These are phyloP conservation scores for Tetrapisispora pingtungensis DNA, from an alignment of 805 yeast species.

Conservation along the genomic window DNA sequence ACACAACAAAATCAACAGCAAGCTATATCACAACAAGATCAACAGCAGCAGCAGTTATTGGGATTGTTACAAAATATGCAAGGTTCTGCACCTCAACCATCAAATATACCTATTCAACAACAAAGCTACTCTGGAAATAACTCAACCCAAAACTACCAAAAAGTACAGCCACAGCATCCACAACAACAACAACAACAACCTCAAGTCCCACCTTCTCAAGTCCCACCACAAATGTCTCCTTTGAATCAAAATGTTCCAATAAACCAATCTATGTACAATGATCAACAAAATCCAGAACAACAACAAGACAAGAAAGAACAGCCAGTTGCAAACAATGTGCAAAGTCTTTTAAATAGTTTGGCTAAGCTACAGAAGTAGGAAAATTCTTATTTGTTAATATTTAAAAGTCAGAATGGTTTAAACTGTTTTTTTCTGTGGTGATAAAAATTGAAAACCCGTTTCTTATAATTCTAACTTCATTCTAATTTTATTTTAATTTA, in stretches of 20 bases:
- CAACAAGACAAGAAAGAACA: constrained; percentile 16
- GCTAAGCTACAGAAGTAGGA: constrained; percentile 29
- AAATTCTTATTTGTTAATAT: too few species aligned
- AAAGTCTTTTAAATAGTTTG: constrained; percentile 31
- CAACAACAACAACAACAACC: not conserved
- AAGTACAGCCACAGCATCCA: constrained; percentile 6
- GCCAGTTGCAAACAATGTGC: constrained; percentile 27
- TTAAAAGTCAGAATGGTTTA: too few species aligned
- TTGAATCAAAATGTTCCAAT: constrained; percentile 6
- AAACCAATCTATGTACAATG: constrained; percentile 9
- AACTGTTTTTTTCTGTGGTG: too few species aligned
- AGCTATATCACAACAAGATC: constrained; percentile 14
- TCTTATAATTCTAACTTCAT: not conserved
- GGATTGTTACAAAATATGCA: constrained; percentile 29
- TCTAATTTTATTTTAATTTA: not conserved
- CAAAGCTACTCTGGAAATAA: constrained; percentile 4
- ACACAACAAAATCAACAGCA: constrained; percentile 29
- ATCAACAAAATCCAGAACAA: constrained; percentile 9
- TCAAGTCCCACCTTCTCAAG: constrained; percentile 4
- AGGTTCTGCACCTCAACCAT: constrained; percentile 2
- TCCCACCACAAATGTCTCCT: constrained; percentile 1
- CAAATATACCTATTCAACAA: constrained; percentile 17
- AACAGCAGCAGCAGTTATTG: constrained; percentile 18
- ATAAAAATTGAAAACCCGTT: not conserved
- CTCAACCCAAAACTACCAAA: constrained; percentile 1